Base-by-base conservation (phyloP, 1,284 basidiomycete species). In the Apiotrichum mycotoxinovorans region DNA sequence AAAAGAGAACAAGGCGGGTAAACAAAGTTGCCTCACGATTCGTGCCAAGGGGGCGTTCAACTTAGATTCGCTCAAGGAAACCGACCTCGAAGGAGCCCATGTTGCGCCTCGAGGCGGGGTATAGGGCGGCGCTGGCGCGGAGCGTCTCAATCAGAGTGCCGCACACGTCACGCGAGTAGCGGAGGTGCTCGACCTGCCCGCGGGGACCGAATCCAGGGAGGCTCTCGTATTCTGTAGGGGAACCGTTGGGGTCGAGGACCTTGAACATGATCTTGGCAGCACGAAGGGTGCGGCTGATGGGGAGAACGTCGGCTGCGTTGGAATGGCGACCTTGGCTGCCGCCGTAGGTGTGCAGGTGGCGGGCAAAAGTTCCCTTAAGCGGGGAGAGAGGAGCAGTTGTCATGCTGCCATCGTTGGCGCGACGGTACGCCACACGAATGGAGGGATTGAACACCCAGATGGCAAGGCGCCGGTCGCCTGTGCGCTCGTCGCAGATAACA, bases 361-460 rank as follows among this genome's bases (percentile, higher is more conserved):
- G 34, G 30, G 51, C 45, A 40, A 41, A 42, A 18, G 46, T 42
- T 37, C 26, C 17, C 50, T 52, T 22, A 40, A 46, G 49, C 20
- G 34, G 43, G 25, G 26, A 10, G 37, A 23, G 14, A 9, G 44
- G 38, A 14, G 33, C 10, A 37, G 40, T 20, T 33, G 25, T n/a
- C 25, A 12, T 23, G 30, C 5, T 18, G 18, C n/a, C 41, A 11
- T 14, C 30, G 45, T 37, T 46, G 44, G 43, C 51, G 27, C 57
- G 50, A 22, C 65, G 60, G 70, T 91, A 93, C 1, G 89, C 83
- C 27, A 94, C 75, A 14, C 83, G 83, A 63, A 94, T 84, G 58
- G 81, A 85, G 0, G 91, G 90, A 72, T 92, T 94, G 82, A 95
- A 94, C 22, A 94, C 73, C 91, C 91, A 94, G 56, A 91, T 88